Conservation (phyloP, 2,329 filamentous ascomycete species). For the Helicocarpus griseus region DNA sequence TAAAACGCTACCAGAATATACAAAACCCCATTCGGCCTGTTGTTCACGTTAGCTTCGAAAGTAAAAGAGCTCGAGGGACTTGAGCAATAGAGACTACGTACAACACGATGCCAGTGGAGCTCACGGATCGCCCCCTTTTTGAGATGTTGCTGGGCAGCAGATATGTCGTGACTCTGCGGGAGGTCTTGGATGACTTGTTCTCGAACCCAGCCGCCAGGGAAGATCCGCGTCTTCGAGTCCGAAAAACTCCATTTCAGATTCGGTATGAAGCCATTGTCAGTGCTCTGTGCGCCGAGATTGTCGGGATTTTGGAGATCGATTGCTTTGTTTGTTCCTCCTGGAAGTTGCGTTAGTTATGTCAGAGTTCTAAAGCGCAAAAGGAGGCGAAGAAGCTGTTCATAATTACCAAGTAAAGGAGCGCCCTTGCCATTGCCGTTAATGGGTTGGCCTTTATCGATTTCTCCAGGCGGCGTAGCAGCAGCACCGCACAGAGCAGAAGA, state of each 20-base stretch:
- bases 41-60: constrained; percentile 1
- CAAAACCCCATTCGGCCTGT: constrained; percentile 57
- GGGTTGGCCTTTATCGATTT: constrained; percentile 46
- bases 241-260: constrained; percentile 64
- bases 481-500: constrained; percentile 13
- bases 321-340: constrained; percentile 54
- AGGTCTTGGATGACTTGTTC: constrained; percentile 59
- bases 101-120: constrained; percentile 59
- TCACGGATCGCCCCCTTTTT: constrained; percentile 57
- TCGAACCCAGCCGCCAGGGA: constrained; percentile 56
- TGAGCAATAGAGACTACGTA: no score
- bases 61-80: background rate
- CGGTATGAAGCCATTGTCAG: constrained; percentile 54
- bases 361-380: no score
- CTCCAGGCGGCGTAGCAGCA: constrained; percentile 16
- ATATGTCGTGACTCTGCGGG: constrained; percentile 55
- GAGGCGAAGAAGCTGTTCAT: background rate
- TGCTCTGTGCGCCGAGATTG: constrained; percentile 51
- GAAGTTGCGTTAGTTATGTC: no score
- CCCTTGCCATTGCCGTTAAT: constrained; percentile 48
- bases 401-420: constrained; percentile 47
- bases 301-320: constrained; percentile 56
- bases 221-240: constrained; percentile 53
- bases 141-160: constrained; percentile 59
- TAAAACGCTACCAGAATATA: constrained; percentile 49